Base-by-base conservation (phyloP, 2,329 filamentous ascomycete species). In the Apiospora marii region DNA sequence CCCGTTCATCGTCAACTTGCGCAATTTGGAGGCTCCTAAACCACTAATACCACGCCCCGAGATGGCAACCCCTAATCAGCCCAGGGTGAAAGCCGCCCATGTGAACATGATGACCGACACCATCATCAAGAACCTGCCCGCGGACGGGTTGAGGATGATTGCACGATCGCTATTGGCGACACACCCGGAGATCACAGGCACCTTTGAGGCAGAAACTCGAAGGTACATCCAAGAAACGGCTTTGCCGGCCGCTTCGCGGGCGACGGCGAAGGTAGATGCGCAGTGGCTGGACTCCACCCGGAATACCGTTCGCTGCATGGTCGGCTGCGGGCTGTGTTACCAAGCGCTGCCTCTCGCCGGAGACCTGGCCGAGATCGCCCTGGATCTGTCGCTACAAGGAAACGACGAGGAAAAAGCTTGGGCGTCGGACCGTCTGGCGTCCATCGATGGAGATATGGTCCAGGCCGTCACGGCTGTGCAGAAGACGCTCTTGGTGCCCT, bases 91-190 rank as follows among this genome's bases (percentile, higher is more conserved):
- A n/a, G 76, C 74, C 48, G 82, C 83, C 37, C 84, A 86, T 75
- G 83, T 85, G 74, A 86, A 86, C 70, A 84, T 85, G 81, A 85
- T 85, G 84, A 83, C 82, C 2, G 84, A 85, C 72, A 84, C 82
- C 4, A 81, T 85, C 72, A 83, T 86, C 70, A 82, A 81, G n/a
- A 85, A 83, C 67, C 73, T 86, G 34, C 79, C 83, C 0, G 74
- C 78, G 0, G 83, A 84, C n/a, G 83, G 80, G 6, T 74, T 86
- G 22, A 81, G 84, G 3, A 78, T 79, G 8, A 78, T 85, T 6
- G 75, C 85, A 70, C 77, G 83, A 71, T 77, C 77, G 10, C 71
- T 80, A 6, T 72, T 82, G 27, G 79, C 75, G 44, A 72, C 74
- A n/a, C 77, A 82, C 30, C 74, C 78, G 4, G 75, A 75, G 27